Evolutionary conservation across 768 basidiomycete genomes (phyloP), one percentile per base, ranked within the genome.

Genomic region (Scleroderma bovista): DNA sequence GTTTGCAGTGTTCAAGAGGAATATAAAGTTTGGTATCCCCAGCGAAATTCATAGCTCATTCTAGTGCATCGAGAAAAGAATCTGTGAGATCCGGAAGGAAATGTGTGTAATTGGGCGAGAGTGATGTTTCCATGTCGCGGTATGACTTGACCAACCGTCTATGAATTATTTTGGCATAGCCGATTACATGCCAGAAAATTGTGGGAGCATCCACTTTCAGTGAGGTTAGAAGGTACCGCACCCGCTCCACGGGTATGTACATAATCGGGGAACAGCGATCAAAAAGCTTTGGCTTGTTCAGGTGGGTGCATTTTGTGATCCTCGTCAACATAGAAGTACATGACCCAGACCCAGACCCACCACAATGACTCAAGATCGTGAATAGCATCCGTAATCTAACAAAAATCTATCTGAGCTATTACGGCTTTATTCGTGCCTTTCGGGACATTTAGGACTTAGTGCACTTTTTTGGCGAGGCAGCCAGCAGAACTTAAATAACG

Each of bases 91-190:
- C 43, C 34, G 40, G 39, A 40, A 47, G 49, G 31, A 36, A 17
- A 32, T 60, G 60, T 39, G 15, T 19, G n/a, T 39, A 56, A 43
- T 57, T 57, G 55, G 46, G 52, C 37, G 23, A 6, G 15, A 26
- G 29, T 13, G 43, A 11, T 19, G 4, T 29, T 6, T n/a, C 29
- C 23, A 4, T 19, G 15, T 20, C 22, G 16, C n/a, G 15, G 16
- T 44, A 44, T 26, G 29, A 13, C 15, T n/a, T 12, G n/a, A 26
- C 26, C 38, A 17, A 39, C 12, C n/a, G 6, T 39, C n/a, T 20
- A 46, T n/a, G 11, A 23, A 44, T 33, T 9, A 42, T 46, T 41
- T 53, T 11, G 44, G 53, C n/a, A 51, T 50, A 50, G 45, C 45
- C 31, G 52, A 39, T n/a, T 51, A 40, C 31, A 48, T 43, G 43